phyloP scores from a whole-genome alignment of 257 asterid species.

The Knoxia roxburghii region DNA sequence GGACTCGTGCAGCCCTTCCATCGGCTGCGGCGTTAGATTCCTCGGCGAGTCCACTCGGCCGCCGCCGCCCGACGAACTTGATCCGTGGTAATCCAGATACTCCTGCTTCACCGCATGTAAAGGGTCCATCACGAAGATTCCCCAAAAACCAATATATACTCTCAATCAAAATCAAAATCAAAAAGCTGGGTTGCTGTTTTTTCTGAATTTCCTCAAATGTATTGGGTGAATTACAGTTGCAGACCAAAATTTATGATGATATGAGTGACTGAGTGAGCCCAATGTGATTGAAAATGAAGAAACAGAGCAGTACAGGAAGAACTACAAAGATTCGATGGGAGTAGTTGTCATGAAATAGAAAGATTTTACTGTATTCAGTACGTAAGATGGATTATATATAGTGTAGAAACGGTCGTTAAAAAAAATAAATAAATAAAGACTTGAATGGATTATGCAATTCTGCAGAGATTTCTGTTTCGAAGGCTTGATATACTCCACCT shows the following conservation, averaged over 20 bases:
- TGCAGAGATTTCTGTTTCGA: no score
- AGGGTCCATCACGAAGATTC: slow-evolving; percentile 25
- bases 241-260: background rate
- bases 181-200: no score
- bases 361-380: no score
- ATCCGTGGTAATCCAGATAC: slow-evolving; percentile 38
- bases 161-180: no score
- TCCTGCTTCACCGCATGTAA: slow-evolving; percentile 47
- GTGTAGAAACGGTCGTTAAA: no score
- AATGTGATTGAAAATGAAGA: no score
- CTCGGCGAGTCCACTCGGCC: background rate
- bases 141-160: no score
- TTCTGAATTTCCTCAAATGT: background rate
- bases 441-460: no score
- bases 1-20: slow-evolving; percentile 70
- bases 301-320: background rate
- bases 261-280: background rate
- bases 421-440: no score
- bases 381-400: no score
- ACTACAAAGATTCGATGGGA: background rate
- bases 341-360: background rate
- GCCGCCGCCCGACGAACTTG: slow-evolving; percentile 7
- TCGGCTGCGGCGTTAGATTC: slow-evolving; percentile 48
- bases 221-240: background rate
- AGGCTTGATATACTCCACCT: background rate